Percentiles rank a stretch among this genome's conserved stretches.
Evolutionary conservation across 106 monocot species (phyloP).

Genomic region (Agapanthus africanus): DNA sequence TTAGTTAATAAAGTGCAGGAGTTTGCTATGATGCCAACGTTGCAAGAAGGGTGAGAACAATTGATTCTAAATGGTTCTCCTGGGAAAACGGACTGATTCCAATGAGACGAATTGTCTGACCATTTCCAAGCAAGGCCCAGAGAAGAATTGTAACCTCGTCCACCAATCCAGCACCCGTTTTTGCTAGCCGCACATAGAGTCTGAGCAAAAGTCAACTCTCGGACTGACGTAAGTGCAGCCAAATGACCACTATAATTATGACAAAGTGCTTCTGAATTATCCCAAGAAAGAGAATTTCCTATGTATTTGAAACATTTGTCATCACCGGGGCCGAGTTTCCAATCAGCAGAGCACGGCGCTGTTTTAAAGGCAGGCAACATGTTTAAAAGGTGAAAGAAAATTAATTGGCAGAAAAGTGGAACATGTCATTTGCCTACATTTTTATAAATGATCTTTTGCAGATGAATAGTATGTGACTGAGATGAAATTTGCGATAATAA

Average conservation of each 20-base stretch:
- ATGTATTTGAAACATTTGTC: conserved; percentile 65
- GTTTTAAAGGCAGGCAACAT: too few relatives aligned
- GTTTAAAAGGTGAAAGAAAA: too few relatives aligned
- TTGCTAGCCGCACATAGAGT: conserved; percentile 35
- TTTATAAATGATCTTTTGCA: too few relatives aligned
- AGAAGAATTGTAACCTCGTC: conserved; percentile 44
- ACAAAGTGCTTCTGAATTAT: conserved; percentile 54
- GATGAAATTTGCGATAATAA: too few relatives aligned
- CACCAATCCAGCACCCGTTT: conserved; percentile 81
- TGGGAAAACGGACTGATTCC: conserved; percentile 59
- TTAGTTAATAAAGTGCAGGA: conserved; percentile 54
- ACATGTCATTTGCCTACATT: too few relatives aligned
- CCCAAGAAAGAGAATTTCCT: conserved; percentile 54
- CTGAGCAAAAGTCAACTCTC: conserved; percentile 56
- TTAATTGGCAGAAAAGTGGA: too few relatives aligned
- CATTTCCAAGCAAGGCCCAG: conserved; percentile 61
- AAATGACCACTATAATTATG: conserved; percentile 47
- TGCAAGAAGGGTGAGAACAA: conserved; percentile 47
- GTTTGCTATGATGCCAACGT: conserved; percentile 15
- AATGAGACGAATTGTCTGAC: conserved; percentile 50
- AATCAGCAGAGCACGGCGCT: conserved; percentile 67
- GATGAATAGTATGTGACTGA: too few relatives aligned
- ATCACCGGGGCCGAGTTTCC: conserved; percentile 41
- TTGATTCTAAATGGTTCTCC: conserved; percentile 34
- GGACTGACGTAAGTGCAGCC: conserved; percentile 58